A percentile compares a stretch with the other conserved stretches of the same genome.
phyloP scores from a whole-genome alignment of 441 rosid genomes.

The Euphorbia celastroides region DNA sequence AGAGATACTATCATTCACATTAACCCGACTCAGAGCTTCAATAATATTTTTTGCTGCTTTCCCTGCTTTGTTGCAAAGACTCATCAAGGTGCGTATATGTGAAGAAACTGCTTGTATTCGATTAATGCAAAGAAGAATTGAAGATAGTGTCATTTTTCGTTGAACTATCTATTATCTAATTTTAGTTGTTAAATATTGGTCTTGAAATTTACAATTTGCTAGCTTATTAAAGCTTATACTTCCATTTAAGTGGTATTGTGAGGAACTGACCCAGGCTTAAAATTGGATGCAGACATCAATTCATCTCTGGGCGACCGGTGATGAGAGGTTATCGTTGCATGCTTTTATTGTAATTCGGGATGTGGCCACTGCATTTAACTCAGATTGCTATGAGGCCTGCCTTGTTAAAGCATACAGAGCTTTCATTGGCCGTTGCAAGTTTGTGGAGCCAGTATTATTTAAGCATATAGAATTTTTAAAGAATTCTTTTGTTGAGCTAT shows the following conservation, averaged over 20 bases:
- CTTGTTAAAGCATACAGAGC: slow-evolving; percentile 61
- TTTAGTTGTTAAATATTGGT: not conserved
- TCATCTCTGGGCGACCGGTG: slow-evolving; percentile 79
- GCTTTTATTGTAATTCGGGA: slow-evolving; percentile 58
- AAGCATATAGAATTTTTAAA: slow-evolving; percentile 47
- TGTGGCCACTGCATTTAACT: slow-evolving; percentile 49
- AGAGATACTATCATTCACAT: slow-evolving; percentile 30
- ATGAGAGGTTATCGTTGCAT: slow-evolving; percentile 43
- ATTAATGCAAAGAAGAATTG: slow-evolving; percentile 1
- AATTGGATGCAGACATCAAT: slow-evolving; percentile 52
- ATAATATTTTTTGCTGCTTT: slow-evolving; percentile 55
- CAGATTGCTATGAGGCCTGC: slow-evolving; percentile 59
- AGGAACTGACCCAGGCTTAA: slow-evolving; percentile 3
- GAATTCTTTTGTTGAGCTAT: slow-evolving; percentile 63
- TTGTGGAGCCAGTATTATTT: slow-evolving; percentile 41
- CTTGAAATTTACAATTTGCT: not conserved
- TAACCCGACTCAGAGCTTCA: slow-evolving; percentile 50
- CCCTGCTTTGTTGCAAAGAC: slow-evolving; percentile 50
- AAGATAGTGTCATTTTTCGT: not conserved
- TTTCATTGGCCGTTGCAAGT: slow-evolving; percentile 60
- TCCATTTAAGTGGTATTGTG: not conserved
- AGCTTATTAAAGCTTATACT: not conserved
- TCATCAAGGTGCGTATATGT: slow-evolving; percentile 58
- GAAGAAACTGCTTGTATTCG: not conserved
- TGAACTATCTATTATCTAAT: not conserved